Conservation (phyloP, 2,329 filamentous ascomycete species). For the Westerdykella ornata region DNA sequence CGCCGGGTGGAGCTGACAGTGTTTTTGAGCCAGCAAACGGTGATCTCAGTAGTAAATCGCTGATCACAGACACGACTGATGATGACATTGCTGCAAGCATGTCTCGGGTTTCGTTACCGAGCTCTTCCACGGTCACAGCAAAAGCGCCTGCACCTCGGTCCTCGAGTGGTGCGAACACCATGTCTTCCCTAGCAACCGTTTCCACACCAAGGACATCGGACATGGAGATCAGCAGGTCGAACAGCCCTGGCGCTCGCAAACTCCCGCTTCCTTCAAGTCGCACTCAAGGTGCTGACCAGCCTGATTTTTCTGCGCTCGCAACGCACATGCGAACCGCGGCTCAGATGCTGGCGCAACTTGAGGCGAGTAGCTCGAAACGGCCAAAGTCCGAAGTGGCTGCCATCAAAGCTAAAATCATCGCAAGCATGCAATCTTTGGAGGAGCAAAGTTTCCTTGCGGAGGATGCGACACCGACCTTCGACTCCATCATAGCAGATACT, state of each 20-base stretch:
- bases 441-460: slow-evolving; percentile 77
- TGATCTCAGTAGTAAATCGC: slow-evolving; percentile 66
- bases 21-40: slow-evolving; percentile 78
- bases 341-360: slow-evolving; percentile 78
- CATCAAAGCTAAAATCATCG: slow-evolving; percentile 79
- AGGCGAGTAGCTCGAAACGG: slow-evolving; percentile 71
- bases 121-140: slow-evolving; percentile 13
- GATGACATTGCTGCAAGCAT: slow-evolving; percentile 31
- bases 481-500: slow-evolving; percentile 71
- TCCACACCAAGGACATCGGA: slow-evolving; percentile 64
- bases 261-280: slow-evolving; percentile 53
- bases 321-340: slow-evolving; percentile 84
- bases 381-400: slow-evolving; percentile 75
- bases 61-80: slow-evolving; percentile 55
- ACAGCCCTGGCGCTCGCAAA: slow-evolving; percentile 57
- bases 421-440: slow-evolving; percentile 81
- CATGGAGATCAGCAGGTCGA: slow-evolving; percentile 60
- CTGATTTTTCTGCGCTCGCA: slow-evolving; percentile 73
- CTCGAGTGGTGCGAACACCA: slow-evolving; percentile 56
- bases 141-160: slow-evolving; percentile 45
- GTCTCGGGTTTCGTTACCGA: slow-evolving; percentile 25
- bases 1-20: slow-evolving; percentile 53
- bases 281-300: slow-evolving; percentile 57
- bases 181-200: slow-evolving; percentile 54
- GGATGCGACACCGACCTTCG: slow-evolving; percentile 67